Conservation (phyloP, 2,329 filamentous ascomycete species). For the Exophiala alcalophila region DNA sequence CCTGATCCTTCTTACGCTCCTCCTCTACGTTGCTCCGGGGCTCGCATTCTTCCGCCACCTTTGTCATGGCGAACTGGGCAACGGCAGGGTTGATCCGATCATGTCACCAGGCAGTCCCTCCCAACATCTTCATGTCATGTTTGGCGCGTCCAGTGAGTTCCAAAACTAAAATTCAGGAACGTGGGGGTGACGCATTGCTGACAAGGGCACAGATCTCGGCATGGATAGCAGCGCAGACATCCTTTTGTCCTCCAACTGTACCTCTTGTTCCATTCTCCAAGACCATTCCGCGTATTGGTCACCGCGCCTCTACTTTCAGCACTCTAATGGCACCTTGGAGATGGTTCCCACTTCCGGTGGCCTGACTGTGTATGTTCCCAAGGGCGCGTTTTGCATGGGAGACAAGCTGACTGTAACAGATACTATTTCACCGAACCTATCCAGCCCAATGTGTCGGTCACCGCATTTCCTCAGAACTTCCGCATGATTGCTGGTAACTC, state of each 20-base stretch:
- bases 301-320: conserved; percentile 73
- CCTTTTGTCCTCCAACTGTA: conserved; percentile 65
- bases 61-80: conserved; percentile 67
- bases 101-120: conserved; percentile 60
- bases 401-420: conserved; percentile 43
- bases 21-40: conserved; percentile 9
- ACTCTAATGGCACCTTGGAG: conserved; percentile 64
- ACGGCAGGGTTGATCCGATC: conserved; percentile 75
- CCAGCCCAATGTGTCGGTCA: conserved; percentile 15
- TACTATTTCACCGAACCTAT: conserved; percentile 71
- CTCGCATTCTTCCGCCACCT: conserved; percentile 87
- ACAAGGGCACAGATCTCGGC: conserved; percentile 70
- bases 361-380: conserved; percentile 68
- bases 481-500: conserved; percentile 77
- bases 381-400: conserved; percentile 9
- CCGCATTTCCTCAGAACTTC: conserved; percentile 72
- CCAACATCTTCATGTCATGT: conserved; percentile 69
- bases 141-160: conserved; percentile 71
- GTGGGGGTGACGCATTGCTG: conserved; percentile 7
- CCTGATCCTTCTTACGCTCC: conserved; percentile 8
- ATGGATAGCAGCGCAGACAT: conserved; percentile 54
- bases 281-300: conserved; percentile 91
- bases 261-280: conserved; percentile 73
- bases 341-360: conserved; percentile 73
- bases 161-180: conserved; percentile 42